Base-by-base conservation (phyloP, 495 filamentous ascomycete genomes). In the Cercophora samala region DNA sequence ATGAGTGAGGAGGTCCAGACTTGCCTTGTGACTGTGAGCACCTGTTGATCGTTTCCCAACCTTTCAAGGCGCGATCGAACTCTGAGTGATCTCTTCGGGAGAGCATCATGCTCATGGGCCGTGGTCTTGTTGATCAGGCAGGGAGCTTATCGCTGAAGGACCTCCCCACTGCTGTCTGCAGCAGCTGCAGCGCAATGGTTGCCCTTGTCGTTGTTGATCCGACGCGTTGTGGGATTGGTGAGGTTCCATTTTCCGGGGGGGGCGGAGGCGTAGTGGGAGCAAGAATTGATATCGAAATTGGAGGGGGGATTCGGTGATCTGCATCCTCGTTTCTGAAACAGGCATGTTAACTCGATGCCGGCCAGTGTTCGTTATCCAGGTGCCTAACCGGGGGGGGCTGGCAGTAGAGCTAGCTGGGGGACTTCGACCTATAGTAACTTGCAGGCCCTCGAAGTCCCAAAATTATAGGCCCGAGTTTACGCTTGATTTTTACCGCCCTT, bases 241-340 rank as follows among this genome's bases (percentile, higher is more conserved):
- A 56, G 13, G 53, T 56, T 4, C 3, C 22, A 56, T 56, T 56
- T 19, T 56, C 53, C 22, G 53, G n/a, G 53, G n/a, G 53, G 53
- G n/a, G 53, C 37, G 37, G 37, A 46, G 37, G 11, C 37, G 37
- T 5, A 46, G 37, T 46, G 37, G 37, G 26, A 60, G 26, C 23
- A 60, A 60, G 26, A 60, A 13, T 58, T 21, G 54, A 58, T 21
- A 18, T 56, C n/a, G 22, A 56, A 56, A 56, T 24, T 60, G 58
- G 17, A 18, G 19, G 58, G n/a, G 58, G 24, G 17, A 29, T 62
- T 25, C 25, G 26, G n/a, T 42, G 60, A 62, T 62, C 60, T 32
- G 60, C 60, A 42, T 62, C 18, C 26, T 62, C 9, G 29, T 62
- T 62, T 62, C 60, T 62, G 60, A 62, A 62, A 62, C 60, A 60